Evolutionary conservation across 2,329 filamentous ascomycete species (phyloP).

Genomic region (Chrysoporthe puriensis): DNA sequence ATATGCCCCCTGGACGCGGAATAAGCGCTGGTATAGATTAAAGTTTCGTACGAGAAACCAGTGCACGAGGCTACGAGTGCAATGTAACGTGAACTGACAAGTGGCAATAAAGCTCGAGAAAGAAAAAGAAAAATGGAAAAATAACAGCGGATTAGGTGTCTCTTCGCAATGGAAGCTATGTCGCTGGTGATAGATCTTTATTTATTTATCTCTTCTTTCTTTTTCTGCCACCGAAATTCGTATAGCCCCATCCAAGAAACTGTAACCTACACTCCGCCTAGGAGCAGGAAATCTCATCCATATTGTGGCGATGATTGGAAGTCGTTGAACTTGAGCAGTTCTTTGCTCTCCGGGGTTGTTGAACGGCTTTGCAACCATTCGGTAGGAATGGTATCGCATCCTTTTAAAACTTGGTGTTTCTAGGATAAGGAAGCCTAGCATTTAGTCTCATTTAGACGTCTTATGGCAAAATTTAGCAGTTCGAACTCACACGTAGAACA

Average conservation of each 20-base stretch:
- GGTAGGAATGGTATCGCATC: background rate
- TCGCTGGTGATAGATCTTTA: too few relatives aligned
- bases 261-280: background rate
- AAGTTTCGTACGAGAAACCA: background rate
- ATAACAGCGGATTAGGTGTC: background rate
- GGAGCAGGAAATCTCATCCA: background rate
- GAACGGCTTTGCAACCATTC: background rate
- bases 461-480: background rate
- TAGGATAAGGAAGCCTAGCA: background rate
- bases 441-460: background rate
- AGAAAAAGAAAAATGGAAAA: background rate
- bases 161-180: too few relatives aligned
- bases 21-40: constrained; percentile 43
- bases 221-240: too few relatives aligned
- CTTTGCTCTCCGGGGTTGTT: background rate
- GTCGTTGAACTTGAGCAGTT: background rate
- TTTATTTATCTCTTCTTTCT: too few relatives aligned
- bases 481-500: background rate
- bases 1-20: constrained; percentile 78
- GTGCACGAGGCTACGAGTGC: background rate
- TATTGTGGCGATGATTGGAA: background rate
- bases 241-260: background rate
- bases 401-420: background rate
- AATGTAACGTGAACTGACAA: background rate
- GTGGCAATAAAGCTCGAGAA: background rate